These are phyloP conservation scores for Sanghuangporus weigelae DNA, from an alignment of 1,284 basidiomycete genomes.

Conservation along the genomic window DNA sequence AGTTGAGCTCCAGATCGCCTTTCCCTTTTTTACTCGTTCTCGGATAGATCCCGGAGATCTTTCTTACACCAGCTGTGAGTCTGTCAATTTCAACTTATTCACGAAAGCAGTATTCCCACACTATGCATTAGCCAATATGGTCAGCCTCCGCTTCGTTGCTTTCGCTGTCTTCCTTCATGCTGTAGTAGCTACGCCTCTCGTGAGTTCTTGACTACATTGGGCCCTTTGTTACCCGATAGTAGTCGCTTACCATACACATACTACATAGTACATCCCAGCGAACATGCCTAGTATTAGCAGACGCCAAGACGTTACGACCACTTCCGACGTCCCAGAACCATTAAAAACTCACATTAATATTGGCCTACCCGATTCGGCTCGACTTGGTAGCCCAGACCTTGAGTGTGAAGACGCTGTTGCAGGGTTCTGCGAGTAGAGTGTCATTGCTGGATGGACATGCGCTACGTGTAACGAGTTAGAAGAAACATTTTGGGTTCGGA, in stretches of 20 bases:
- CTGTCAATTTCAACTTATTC: background rate
- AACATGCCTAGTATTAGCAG: background rate
- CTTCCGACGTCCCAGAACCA: background rate
- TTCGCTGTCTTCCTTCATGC: constrained; percentile 2
- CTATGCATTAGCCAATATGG: background rate
- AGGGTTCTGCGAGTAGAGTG: background rate
- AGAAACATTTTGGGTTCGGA: background rate
- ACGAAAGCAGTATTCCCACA: background rate
- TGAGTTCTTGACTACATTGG: background rate
- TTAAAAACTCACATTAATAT: background rate
- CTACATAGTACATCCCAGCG: background rate
- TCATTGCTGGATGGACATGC: background rate
- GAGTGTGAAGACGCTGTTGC: constrained; percentile 6
- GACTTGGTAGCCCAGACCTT: background rate
- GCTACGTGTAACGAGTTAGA: background rate
- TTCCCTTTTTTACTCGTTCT: background rate
- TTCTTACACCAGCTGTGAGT: background rate
- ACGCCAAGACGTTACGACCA: background rate
- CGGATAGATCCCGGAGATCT: background rate
- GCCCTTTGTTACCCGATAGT: background rate
- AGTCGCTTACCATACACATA: background rate
- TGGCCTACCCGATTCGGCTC: background rate
- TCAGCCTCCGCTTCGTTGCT: background rate
- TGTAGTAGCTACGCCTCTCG: background rate
- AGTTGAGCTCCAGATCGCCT: background rate